Conservation (phyloP, 2,329 filamentous ascomycete species). For the Ophiostoma australiae region DNA sequence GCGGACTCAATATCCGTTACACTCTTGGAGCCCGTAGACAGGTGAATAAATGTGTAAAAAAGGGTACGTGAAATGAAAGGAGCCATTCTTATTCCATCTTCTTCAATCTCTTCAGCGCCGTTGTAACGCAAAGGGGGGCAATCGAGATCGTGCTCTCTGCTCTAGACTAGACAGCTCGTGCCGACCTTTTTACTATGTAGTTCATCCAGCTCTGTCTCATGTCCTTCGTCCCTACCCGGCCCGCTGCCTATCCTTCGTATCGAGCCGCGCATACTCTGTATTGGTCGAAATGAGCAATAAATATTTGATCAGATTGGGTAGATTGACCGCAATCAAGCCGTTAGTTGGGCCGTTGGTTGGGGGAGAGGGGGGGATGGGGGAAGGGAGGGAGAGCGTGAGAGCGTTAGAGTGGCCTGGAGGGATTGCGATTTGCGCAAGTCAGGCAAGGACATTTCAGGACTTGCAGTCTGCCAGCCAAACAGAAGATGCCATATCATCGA, state of each 20-base stretch:
- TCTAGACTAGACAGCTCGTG: not conserved
- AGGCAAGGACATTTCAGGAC: not conserved
- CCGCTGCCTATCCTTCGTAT: constrained; percentile 24
- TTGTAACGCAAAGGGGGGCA: not conserved
- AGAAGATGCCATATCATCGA: not conserved
- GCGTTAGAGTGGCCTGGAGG: too few species aligned
- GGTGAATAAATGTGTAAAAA: not conserved
- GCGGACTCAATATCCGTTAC: not conserved
- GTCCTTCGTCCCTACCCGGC: constrained; percentile 11
- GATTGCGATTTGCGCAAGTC: not conserved
- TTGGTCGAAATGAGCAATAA: not conserved
- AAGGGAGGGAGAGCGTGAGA: too few species aligned
- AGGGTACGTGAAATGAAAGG: not conserved
- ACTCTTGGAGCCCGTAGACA: not conserved
- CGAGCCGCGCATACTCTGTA: constrained; percentile 23
- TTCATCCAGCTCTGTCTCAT: not conserved
- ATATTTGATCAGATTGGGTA: not conserved
- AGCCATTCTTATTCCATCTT: not conserved
- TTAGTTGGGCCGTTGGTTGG: too few species aligned
- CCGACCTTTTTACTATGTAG: not conserved
- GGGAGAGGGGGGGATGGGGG: not conserved
- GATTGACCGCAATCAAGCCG: too few species aligned
- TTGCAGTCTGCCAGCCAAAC: not conserved
- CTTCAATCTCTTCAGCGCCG: not conserved
- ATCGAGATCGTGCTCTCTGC: not conserved